Evolutionary conservation across 176 grass and related monocot species (phyloP), one percentile per base, ranked within the genome.

Genomic region (Aegilops bicornis): DNA sequence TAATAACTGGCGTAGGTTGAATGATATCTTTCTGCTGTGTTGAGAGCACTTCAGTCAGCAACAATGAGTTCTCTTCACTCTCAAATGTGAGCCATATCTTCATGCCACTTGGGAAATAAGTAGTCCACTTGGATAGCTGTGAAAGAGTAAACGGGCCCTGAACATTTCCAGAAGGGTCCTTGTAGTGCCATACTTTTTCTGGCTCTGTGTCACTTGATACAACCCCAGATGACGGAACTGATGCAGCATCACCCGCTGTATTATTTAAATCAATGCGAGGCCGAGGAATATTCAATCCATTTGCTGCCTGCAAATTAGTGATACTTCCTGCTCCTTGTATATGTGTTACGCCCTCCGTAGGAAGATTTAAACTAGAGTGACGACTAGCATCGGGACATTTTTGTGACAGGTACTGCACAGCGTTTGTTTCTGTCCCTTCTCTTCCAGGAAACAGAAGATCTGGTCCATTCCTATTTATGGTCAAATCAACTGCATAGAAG

Each of bases 171-270:
- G 69, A 84, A 37, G 97, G 94, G 74, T 99, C 94, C 88, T 85
- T 94, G 78, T 99, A 99, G 64, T 95, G 90, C 97, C 97, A 99
- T 19, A 99, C 94, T 39, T 90, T 95, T 86, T 99, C 97, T 81
- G 85, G 88, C 73, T 94, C 97, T 5, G 7, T 82, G 27, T 74
- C 65, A 77, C 82, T 84, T 72, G 87, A 85, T 72, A 85, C 24
- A 88, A 70, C 64, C 63, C 39, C 86, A 84, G 75, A 73, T 71
- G 81, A 83, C 50, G 84, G 56, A 69, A 89, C 64, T 36, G 87
- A 63, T 64, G 85, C 30, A 84, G 77, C 58, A 86, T 94, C 92
- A 85, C 35, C 67, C 9, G 27, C 61, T 5, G 67, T 86, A n/a
- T 72, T 85, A 50, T 83, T 89, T 42, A 88, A 83, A 87, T 84